phyloP scores from a whole-genome alignment of 352 stramenopile species.

The Phytophthora palmivora region DNA sequence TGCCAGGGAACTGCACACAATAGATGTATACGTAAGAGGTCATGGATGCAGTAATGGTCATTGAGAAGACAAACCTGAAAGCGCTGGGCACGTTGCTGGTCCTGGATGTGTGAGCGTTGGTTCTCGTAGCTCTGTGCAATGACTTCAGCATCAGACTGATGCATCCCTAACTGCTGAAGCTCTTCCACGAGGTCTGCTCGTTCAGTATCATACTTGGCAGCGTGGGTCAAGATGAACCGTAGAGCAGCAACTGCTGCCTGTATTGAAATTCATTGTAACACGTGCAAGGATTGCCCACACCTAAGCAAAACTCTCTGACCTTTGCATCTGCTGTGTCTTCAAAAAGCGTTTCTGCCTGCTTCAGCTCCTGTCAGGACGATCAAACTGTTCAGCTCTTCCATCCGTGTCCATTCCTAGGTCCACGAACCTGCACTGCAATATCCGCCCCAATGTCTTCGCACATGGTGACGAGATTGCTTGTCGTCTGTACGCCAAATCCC shows the following conservation, averaged over 20 bases:
- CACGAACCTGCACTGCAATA: constrained; percentile 35
- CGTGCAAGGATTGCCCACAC: too few species aligned
- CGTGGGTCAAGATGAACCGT: constrained; percentile 56
- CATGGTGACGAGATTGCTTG: constrained; percentile 20
- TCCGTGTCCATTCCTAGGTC: background rate
- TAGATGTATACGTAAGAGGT: background rate
- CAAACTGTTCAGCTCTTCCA: background rate
- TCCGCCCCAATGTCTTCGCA: constrained; percentile 38
- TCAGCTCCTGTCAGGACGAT: constrained; percentile 28
- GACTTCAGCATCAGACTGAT: constrained; percentile 15
- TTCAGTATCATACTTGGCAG: constrained; percentile 53
- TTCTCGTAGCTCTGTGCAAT: constrained; percentile 46
- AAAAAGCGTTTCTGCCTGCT: constrained; percentile 21
- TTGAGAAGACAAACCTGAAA: constrained; percentile 44
- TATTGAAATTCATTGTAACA: background rate
- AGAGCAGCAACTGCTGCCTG: constrained; percentile 45
- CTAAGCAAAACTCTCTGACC: constrained; percentile 11
- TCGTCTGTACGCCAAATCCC: constrained; percentile 7
- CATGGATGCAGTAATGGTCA: background rate
- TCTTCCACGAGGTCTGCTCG: constrained; percentile 48
- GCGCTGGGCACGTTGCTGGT: constrained; percentile 37
- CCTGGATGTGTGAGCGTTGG: constrained; percentile 34
- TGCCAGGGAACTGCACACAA: constrained; percentile 34
- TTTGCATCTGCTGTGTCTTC: constrained; percentile 29
- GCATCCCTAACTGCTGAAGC: constrained; percentile 57